Base-by-base conservation (phyloP, 768 basidiomycete species). In the Cystobasidium ongulense region DNA sequence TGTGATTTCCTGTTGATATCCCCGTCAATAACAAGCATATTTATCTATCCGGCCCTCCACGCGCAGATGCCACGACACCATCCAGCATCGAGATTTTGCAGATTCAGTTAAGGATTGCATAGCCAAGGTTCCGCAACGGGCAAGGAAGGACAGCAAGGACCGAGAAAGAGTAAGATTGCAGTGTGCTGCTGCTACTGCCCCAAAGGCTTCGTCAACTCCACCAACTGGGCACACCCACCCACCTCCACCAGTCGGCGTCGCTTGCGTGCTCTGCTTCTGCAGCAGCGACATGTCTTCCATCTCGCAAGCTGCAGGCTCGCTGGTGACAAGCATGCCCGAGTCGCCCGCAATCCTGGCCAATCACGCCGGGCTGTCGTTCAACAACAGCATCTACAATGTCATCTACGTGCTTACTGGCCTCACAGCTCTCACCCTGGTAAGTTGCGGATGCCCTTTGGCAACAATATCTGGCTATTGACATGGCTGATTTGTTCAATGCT, bases 351-450 rank as follows among this genome's bases (percentile, higher is more conserved):
- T 27, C 11, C 25, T 59, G 15, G 23, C 25, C 57, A 59, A 35
- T 35, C 25, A 13, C 8, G 57, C 57, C 15, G 29, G 29, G 3
- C 25, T 29, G 25, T 27, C 25, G 11, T 59, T 59, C 57, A 29
- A 59, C 21, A 7, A 59, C 4, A 31, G 57, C 33, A 43, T 67
- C 4, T 67, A 17, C 43, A 52, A 50, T 29, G 15, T 18, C 7
- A 23, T 67, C 21, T 39, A 67, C 31, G 65, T 67, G 5, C n/a
- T 67, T 5, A 43, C 27, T 27, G 65, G 65, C 46, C 29, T 67
- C 25, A 67, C 65, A 8, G 4, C 29, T 5, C 46, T 67, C 17
- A 52, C 65, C 10, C 27, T 46, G 33, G 65, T 67, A 27, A 46
- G 65, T 67, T 4, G 13, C 17, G 5, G 11, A 63, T 59, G 57